Evolutionary conservation across 495 filamentous ascomycete species (phyloP).

Genomic region (Penicillium simplicissimum): DNA sequence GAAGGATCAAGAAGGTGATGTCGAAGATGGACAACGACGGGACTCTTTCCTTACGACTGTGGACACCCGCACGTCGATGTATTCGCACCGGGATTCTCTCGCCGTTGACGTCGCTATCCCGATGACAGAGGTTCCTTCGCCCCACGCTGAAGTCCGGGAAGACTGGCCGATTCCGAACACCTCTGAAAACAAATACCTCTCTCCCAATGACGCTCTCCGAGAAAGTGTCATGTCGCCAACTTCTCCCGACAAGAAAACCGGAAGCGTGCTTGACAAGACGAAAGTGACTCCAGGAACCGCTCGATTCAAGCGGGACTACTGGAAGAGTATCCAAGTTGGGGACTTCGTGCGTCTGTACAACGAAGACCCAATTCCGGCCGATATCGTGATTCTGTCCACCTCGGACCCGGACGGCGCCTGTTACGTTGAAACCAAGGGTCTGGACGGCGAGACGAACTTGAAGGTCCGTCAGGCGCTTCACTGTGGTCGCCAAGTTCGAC

Average conservation of each 20-base stretch:
- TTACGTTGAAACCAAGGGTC: constrained; percentile 96
- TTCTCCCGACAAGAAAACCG: constrained; percentile 49
- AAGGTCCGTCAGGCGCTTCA: constrained; percentile 93
- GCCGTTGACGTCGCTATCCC: constrained; percentile 64
- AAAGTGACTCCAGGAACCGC: constrained; percentile 62
- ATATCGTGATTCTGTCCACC: constrained; percentile 93
- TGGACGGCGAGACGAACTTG: constrained; percentile 97
- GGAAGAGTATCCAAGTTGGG: constrained; percentile 95
- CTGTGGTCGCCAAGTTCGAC: constrained; percentile 78
- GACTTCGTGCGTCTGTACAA: constrained; percentile 98
- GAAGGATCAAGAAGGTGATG: constrained; percentile 32
- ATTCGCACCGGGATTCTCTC: constrained; percentile 59
- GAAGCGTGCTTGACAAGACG: constrained; percentile 64
- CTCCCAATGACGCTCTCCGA: constrained; percentile 36
- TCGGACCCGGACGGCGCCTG: constrained; percentile 94
- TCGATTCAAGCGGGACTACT: constrained; percentile 86
- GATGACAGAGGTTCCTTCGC: constrained; percentile 94
- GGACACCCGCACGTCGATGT: constrained; percentile 59
- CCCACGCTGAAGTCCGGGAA: constrained; percentile 56
- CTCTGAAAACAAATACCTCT: constrained; percentile 31
- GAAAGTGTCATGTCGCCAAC: constrained; percentile 32
- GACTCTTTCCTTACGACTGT: constrained; percentile 64
- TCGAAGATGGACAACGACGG: constrained; percentile 51
- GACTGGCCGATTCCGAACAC: constrained; percentile 36
- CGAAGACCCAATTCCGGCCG: constrained; percentile 92